Conservation (phyloP, 2,329 filamentous ascomycete species). For the Aspergillus sp. region DNA sequence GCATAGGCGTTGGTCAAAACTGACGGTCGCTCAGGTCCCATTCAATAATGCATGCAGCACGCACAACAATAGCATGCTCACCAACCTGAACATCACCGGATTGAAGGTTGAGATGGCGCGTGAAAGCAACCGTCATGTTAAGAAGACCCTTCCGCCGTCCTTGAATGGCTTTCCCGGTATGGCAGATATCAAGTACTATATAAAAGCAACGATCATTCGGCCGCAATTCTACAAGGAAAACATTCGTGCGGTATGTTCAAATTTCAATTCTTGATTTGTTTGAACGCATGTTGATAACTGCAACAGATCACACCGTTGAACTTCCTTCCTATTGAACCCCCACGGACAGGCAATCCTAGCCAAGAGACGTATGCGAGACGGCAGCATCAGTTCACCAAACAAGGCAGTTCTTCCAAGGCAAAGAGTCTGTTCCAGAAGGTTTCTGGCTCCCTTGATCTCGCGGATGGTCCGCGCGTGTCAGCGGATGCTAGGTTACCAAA, state of each 20-base stretch:
- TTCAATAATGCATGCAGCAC: constrained; percentile 45
- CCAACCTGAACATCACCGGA: constrained; percentile 40
- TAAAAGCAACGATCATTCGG: constrained; percentile 92
- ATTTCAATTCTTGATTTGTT: neutral
- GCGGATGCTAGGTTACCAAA: constrained; percentile 81
- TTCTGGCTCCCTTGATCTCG: constrained; percentile 22
- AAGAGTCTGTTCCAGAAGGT: constrained; percentile 53
- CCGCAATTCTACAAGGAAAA: constrained; percentile 88
- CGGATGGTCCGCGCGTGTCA: constrained; percentile 53
- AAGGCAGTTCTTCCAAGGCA: constrained; percentile 41
- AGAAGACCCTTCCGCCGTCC: constrained; percentile 79
- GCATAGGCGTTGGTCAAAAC: neutral
- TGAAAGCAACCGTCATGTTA: constrained; percentile 59
- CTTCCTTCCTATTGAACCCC: constrained; percentile 88
- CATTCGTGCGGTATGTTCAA: constrained; percentile 49
- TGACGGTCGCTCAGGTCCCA: constrained; percentile 31
- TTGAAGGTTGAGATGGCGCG: constrained; percentile 40
- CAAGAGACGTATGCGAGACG: constrained; percentile 82
- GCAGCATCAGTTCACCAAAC: constrained; percentile 51
- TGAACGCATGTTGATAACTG: neutral
- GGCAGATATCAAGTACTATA: constrained; percentile 86
- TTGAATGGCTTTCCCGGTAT: constrained; percentile 78
- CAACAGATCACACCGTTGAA: constrained; percentile 57
- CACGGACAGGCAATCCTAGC: constrained; percentile 58
- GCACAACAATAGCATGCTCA: constrained; percentile 40